A percentile compares a stretch with the other conserved stretches of the same genome.
Evolutionary conservation across 1,284 basidiomycete genomes (phyloP).

Genomic region (Marasmius fiardii): DNA sequence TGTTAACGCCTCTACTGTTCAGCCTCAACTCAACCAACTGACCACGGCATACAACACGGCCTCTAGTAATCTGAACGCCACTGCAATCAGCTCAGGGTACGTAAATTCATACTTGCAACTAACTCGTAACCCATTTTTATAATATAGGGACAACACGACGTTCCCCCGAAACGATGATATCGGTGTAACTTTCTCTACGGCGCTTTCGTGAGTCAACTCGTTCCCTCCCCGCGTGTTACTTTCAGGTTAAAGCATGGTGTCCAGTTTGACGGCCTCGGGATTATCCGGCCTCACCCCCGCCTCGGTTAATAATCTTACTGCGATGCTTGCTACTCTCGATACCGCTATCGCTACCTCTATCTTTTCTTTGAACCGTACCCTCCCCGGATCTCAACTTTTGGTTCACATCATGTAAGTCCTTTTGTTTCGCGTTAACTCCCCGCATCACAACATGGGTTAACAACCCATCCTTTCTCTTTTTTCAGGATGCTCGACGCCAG

Average conservation of each 20-base stretch:
- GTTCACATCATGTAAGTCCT: constrained; percentile 27
- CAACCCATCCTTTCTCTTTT: no score
- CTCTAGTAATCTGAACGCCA: constrained; percentile 18
- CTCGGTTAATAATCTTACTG: constrained; percentile 21
- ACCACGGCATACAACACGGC: constrained; percentile 22
- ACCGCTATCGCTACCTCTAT: constrained; percentile 21
- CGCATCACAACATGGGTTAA: no score
- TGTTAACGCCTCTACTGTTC: constrained; percentile 24
- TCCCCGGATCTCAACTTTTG: constrained; percentile 21
- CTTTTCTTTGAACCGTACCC: constrained; percentile 25
- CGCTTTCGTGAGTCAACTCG: constrained; percentile 23
- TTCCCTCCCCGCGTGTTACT: background rate
- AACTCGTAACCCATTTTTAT: background rate
- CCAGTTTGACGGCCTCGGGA: constrained; percentile 22
- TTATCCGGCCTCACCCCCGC: constrained; percentile 25
- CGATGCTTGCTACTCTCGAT: constrained; percentile 25
- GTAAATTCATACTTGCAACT: constrained; percentile 16
- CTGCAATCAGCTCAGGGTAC: constrained; percentile 27
- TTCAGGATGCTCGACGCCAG: constrained; percentile 29
- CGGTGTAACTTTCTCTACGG: constrained; percentile 25
- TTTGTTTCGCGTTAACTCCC: background rate
- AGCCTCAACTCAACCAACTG: constrained; percentile 21
- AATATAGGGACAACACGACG: constrained; percentile 6
- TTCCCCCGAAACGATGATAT: constrained; percentile 31
- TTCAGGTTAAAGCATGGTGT: background rate